Conservation (phyloP, 2,329 filamentous ascomycete species). For the Apiospora phragmitis region DNA sequence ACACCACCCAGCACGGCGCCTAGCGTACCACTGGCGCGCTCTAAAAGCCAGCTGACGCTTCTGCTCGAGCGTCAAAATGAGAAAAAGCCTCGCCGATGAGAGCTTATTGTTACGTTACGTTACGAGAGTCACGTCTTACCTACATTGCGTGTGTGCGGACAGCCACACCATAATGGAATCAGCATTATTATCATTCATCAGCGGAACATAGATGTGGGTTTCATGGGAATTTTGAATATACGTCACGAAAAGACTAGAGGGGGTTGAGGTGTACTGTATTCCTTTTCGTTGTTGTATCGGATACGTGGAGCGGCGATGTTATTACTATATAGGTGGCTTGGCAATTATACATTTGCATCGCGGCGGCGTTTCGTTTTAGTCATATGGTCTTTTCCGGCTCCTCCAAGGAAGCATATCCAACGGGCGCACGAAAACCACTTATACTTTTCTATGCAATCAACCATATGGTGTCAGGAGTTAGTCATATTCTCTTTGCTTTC, state of each 20-base stretch:
- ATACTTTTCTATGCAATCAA: background rate
- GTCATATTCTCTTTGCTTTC: background rate
- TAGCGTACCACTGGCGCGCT: conserved; percentile 52
- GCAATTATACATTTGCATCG: background rate
- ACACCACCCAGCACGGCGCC: conserved; percentile 49
- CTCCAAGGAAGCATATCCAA: background rate
- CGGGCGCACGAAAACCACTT: background rate
- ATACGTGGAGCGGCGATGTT: background rate
- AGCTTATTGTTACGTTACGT: background rate
- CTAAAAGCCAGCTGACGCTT: conserved; percentile 61
- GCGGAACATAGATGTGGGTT: background rate
- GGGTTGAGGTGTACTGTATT: background rate
- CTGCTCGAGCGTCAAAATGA: conserved; percentile 49
- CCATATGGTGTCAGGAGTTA: background rate
- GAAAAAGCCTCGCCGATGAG: conserved; percentile 29
- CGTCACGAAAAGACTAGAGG: background rate
- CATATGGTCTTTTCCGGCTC: background rate
- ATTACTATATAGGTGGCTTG: background rate
- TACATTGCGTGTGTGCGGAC: background rate
- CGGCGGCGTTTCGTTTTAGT: background rate
- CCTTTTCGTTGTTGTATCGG: background rate
- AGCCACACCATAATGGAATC: background rate
- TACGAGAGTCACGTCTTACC: background rate
- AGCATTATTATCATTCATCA: background rate
- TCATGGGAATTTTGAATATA: background rate